Base-by-base conservation (phyloP, 192 early-diverging fungal genomes). In the Geranomyces michiganensis region DNA sequence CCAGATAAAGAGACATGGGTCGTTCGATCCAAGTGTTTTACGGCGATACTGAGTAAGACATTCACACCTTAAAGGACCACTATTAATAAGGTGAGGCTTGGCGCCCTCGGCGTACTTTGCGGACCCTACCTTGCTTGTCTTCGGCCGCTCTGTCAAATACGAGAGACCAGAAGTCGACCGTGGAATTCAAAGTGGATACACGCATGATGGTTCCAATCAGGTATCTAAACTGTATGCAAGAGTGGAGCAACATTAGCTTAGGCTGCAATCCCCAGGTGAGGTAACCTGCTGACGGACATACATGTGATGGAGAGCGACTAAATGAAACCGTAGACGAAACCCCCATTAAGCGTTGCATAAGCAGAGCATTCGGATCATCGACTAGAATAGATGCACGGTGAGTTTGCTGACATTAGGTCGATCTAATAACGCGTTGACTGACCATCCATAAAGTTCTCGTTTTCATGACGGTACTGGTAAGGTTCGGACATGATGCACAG, bases 121-220 rank as follows among this genome's bases (percentile, higher is more conserved):
- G 3, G 51, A 53, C 3, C 24, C 51, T 3, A 53, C 51, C 51
- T 53, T 60, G 21, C 31, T 19, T 19, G 29, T 60, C 58, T 3
- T 4, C 24, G 3, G 58, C 17, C 12, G 31, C 15, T 2, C 8
- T 60, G 9, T 19, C 58, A 53, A 53, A 53, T 53, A 53, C 19
- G 3, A 7, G 7, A 2, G 51, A 3, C 51, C 51, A 53, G 24
- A 53, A n/a, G 24, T 53, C 15, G 19, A 7, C 15, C 51, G 51
- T 53, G 3, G 51, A 7, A 6, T 3, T 53, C 51, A 53, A 17
- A 53, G 17, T 2, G 17, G 51, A 53, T 6, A 53, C 51, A 7
- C 51, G 51, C 51, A 29, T 32, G 58, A 60, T 60, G 58, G 58
- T 60, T 26, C 58, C 58, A 27, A 60, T 19, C 58, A 60, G 58